A percentile compares a stretch with the other conserved stretches of the same genome.
Evolutionary conservation across 2,329 filamentous ascomycete genomes (phyloP).

Genomic region (Lachnellula occidentalis): DNA sequence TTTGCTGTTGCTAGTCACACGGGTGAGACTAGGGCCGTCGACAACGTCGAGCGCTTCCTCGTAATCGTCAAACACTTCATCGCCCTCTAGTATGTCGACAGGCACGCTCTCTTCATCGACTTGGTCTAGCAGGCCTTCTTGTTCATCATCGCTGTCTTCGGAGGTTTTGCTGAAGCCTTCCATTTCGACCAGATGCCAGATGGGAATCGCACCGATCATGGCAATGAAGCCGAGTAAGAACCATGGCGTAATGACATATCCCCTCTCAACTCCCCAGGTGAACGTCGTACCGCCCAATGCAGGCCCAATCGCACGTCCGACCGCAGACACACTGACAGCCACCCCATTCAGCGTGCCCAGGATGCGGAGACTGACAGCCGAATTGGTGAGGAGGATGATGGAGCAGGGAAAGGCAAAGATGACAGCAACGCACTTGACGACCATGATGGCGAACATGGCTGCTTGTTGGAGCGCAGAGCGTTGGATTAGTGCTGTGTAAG

Average conservation of each 20-base stretch:
- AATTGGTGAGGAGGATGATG: constrained; percentile 88
- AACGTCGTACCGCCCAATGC: constrained; percentile 69
- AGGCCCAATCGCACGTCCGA: constrained; percentile 76
- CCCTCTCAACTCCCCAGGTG: constrained; percentile 66
- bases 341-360: constrained; percentile 89
- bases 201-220: constrained; percentile 61
- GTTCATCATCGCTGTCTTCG: constrained; percentile 31
- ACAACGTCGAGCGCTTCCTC: constrained; percentile 23
- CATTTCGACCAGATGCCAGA: constrained; percentile 69
- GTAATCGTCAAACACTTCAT: constrained; percentile 17
- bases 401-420: constrained; percentile 87
- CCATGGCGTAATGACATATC: constrained; percentile 76
- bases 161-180: constrained; percentile 53
- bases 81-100: constrained; percentile 17
- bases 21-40: constrained; percentile 11
- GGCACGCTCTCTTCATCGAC: constrained; percentile 14
- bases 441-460: constrained; percentile 62
- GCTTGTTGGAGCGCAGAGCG: constrained; percentile 45
- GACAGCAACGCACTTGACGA: constrained; percentile 66
- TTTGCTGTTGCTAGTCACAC: not conserved
- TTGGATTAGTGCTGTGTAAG: constrained; percentile 66
- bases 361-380: constrained; percentile 66
- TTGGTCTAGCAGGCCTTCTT: constrained; percentile 8
- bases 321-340: constrained; percentile 73
- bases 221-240: constrained; percentile 67